Conservation (phyloP, 1,284 basidiomycete genomes). For the Malassezia psittaci region DNA sequence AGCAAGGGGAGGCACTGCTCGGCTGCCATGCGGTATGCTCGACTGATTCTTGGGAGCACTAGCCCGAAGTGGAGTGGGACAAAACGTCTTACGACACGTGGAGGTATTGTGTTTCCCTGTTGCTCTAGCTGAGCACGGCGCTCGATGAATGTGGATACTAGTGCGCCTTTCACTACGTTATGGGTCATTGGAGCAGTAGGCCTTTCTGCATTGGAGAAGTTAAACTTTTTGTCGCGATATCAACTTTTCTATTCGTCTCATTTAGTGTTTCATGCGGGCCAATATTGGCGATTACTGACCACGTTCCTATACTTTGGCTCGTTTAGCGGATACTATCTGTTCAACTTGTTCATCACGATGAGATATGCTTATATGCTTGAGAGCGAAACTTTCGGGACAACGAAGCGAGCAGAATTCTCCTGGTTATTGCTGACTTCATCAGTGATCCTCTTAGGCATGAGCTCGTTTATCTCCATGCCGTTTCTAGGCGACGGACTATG, state of each 20-base stretch:
- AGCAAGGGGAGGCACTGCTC: conserved; percentile 12
- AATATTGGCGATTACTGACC: conserved; percentile 80
- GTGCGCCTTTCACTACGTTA: conserved; percentile 37
- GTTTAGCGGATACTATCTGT: conserved; percentile 83
- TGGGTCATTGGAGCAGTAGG: conserved; percentile 30
- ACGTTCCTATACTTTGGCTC: conserved; percentile 94
- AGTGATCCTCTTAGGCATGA: conserved; percentile 52
- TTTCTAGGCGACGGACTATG: conserved; percentile 26
- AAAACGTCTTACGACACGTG: neutral
- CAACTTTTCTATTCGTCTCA: conserved; percentile 38
- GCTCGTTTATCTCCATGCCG: conserved; percentile 47
- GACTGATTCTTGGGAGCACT: neutral
- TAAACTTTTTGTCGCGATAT: conserved; percentile 29
- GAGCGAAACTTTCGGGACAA: conserved; percentile 83
- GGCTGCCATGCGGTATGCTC: neutral
- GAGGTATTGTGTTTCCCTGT: neutral
- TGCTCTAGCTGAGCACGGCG: neutral
- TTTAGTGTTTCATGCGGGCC: conserved; percentile 28
- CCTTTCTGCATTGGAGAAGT: conserved; percentile 31
- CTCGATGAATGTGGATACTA: conserved; percentile 36
- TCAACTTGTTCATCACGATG: conserved; percentile 98
- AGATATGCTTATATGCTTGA: conserved; percentile 90
- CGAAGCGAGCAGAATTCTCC: conserved; percentile 68
- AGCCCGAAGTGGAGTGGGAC: neutral
- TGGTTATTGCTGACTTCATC: conserved; percentile 75